Percentiles rank a stretch among this genome's conserved stretches.
These are phyloP conservation scores for Fraxinus pennsylvanica DNA, from an alignment of 257 asterid species.

Conservation along the genomic window DNA sequence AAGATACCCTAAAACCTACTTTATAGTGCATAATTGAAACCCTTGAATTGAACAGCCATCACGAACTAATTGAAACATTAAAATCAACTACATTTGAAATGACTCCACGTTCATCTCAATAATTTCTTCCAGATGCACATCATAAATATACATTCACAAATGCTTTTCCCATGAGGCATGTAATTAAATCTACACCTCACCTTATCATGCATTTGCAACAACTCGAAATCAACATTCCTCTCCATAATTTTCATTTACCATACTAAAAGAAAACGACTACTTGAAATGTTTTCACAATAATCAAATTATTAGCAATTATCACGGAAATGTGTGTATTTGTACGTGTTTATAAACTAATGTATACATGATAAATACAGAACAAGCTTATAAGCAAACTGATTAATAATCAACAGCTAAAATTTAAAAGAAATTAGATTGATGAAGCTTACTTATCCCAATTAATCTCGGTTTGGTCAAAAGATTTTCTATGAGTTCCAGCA, in stretches of 20 bases:
- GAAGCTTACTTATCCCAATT: slow-evolving; percentile 83
- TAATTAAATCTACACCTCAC: not conserved
- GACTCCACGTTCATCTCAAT: not conserved
- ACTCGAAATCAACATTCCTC: not conserved
- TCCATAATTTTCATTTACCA: not conserved
- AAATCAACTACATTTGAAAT: not conserved
- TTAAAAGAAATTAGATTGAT: slow-evolving; percentile 8
- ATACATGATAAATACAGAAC: not conserved
- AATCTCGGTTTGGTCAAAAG: slow-evolving; percentile 65
- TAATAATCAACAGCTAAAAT: not conserved
- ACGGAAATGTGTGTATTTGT: not conserved
- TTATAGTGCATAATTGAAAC: not conserved
- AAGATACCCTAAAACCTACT: not conserved
- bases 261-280: not conserved
- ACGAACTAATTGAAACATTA: not conserved
- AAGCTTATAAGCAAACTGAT: not conserved
- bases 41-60: not conserved
- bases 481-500: slow-evolving; percentile 39
- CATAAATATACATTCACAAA: not conserved
- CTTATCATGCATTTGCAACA: slow-evolving; percentile 1
- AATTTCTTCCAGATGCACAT: not conserved
- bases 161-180: not conserved
- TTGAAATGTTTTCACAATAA: slow-evolving; percentile 3
- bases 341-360: not conserved
- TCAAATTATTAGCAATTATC: not conserved